Evolutionary conservation across 202 grass and related monocot species (phyloP), one percentile per base, ranked within the genome.

Genomic region (Schoenoplectus triqueter): DNA sequence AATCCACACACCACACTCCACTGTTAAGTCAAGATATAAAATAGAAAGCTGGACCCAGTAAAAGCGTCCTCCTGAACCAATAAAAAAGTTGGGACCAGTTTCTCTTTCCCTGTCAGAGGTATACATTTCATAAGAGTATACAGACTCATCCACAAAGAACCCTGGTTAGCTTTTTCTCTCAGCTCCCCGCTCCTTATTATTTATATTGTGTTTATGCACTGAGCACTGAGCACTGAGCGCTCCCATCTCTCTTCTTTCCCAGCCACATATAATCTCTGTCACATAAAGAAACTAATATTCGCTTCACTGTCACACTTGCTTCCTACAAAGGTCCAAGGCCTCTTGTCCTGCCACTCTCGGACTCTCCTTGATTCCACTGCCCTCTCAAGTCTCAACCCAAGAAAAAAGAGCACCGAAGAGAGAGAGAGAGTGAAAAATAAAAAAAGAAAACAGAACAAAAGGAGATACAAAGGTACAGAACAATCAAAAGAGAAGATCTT

Each of bases 401-500:
- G 48, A 59, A 83, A 59, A 66, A 84, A 68, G 22, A 54, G 15
- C 77, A 45, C 9, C 0, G 52, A 9, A 63, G 56, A 72, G 79
- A 66, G 44, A 66, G 44, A 64, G 46, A 42, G 84, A 19, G 60
- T 14, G 13, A 59, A 59, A 59, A 72, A 66, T 64, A 47, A 66
- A 0, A 64, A n/a, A 9, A 21, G 31, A 85, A 21, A 18, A 44
- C 5, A 79, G 62, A 84, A 55, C 13, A 64, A 84, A 65, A 13
- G 21, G 72, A 50, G 4, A 67, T 49, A 42, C 47, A 82, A 73
- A 71, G n/a, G 64, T 3, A 71, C 31, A 81, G 42, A 83, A 14
- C 81, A 75, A 79, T 6, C 3, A 50, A 67, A 56, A 80, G 14
- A 75, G 19, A 85, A 85, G 49, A 56, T 86, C 44, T 78, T 15